A percentile compares a stretch with the other conserved stretches of the same genome.
phyloP scores from a whole-genome alignment of 805 yeast genomes.

The Candida maesae region DNA sequence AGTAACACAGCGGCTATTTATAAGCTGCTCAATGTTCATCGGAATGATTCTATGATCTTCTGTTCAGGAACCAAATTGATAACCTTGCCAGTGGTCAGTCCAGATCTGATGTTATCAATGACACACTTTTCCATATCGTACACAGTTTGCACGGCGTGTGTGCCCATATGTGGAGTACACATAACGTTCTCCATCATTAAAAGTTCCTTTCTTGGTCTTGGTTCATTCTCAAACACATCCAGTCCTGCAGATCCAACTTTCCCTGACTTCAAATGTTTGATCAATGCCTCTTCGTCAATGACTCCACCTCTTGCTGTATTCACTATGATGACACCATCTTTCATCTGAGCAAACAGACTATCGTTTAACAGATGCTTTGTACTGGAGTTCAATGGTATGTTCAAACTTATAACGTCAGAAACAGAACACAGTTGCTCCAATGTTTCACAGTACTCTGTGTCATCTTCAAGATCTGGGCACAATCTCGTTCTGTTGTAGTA shows the following conservation, averaged over 20 bases:
- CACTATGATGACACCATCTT: constrained; percentile 43
- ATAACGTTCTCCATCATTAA: constrained; percentile 36
- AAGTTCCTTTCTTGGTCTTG: constrained; percentile 29
- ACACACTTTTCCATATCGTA: constrained; percentile 38
- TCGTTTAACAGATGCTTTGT: constrained; percentile 45
- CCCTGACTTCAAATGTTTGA: constrained; percentile 38
- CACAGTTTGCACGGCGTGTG: constrained; percentile 43
- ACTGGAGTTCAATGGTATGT: constrained; percentile 50
- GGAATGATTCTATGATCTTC: constrained; percentile 1
- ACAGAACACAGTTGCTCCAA: constrained; percentile 29
- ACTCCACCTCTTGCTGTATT: constrained; percentile 56
- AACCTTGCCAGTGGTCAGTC: constrained; percentile 44
- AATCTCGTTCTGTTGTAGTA: constrained; percentile 46
- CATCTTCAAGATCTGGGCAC: constrained; percentile 42
- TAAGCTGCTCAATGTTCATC: no score
- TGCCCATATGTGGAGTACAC: constrained; percentile 57
- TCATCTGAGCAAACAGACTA: constrained; percentile 34
- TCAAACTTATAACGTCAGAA: constrained; percentile 49
- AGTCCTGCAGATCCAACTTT: constrained; percentile 49
- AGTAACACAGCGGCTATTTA: no score
- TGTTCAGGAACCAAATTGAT: constrained; percentile 53
- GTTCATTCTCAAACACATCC: constrained; percentile 56
- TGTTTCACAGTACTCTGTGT: constrained; percentile 29
- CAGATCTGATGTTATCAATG: constrained; percentile 36
- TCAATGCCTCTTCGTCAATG: constrained; percentile 46